phyloP scores from a whole-genome alignment of 352 stramenopile genomes.

The Blastocystis sp. region DNA sequence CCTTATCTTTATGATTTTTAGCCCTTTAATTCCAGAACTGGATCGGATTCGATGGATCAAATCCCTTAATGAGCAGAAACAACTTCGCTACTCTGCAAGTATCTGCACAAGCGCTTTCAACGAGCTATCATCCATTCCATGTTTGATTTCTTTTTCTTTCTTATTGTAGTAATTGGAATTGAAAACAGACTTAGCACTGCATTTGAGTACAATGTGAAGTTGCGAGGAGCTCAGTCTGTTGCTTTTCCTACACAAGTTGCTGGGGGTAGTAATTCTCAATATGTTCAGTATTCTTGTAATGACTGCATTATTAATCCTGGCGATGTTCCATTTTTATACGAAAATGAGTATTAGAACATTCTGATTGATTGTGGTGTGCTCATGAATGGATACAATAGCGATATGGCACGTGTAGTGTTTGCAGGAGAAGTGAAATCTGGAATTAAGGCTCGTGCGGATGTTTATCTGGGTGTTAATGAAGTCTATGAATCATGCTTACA shows the following conservation, averaged over 20 bases:
- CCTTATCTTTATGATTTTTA: background rate
- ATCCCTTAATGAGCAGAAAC: conserved; percentile 61
- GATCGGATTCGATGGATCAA: conserved; percentile 64
- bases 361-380: conserved; percentile 37
- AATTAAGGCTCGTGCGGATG: background rate
- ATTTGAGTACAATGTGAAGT: conserved; percentile 58
- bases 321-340: background rate
- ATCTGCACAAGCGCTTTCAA: conserved; percentile 62
- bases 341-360: conserved; percentile 7
- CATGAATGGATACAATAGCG: conserved; percentile 57
- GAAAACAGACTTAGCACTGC: conserved; percentile 41
- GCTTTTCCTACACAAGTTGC: conserved; percentile 43
- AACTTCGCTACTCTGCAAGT: conserved; percentile 13
- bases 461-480: conserved; percentile 23
- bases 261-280: conserved; percentile 32
- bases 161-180: conserved; percentile 52
- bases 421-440: background rate
- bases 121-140: conserved; percentile 9
- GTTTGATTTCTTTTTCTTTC: background rate
- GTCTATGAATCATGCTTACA: conserved; percentile 33
- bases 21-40: conserved; percentile 39
- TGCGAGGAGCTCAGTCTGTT: conserved; percentile 29
- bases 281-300: conserved; percentile 29
- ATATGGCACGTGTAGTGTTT: conserved; percentile 52
- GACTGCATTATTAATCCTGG: conserved; percentile 48